Base-by-base conservation (phyloP, 306 rosid species). In the Arachis hypogaea region DNA sequence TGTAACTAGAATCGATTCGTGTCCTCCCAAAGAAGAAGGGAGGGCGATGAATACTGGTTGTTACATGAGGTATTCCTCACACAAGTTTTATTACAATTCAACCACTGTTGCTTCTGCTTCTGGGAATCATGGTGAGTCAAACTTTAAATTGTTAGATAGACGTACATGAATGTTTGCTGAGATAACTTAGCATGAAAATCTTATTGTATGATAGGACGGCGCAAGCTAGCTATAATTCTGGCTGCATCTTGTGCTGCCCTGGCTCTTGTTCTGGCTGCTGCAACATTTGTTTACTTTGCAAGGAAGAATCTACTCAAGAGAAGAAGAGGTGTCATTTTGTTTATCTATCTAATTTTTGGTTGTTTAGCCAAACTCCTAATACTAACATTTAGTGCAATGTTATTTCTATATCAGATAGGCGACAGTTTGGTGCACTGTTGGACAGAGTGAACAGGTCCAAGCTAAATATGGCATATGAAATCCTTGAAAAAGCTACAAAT, bases 21-120 rank as follows among this genome's bases (percentile, higher is more conserved):
- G 96, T 68, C 40, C 69, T 7, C 84, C 89, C 0, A 89, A 83
- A 75, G 70, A 73, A 16, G 96, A 88, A 85, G 96, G 86, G 50
- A 88, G 93, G 74, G 88, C 68, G 4, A 28, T 90, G 69, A 88
- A 86, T 71, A 83, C 91, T 12, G 93, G 96, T 6, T 90, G 96
- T 72, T 90, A 86, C 60, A 57, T 86, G 78, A 86, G 96, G 57
- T 88, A 75, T 75, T 90, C 96, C 3, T 62, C 76, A 0, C 73
- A 85, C 2, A 85, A 78, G 75, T 90, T 90, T 51, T 88, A 86
- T 46, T n/a, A 83, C 74, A 88, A 82, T 73, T 81, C 93, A 1
- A 73, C 72, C 2, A 38, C 33, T 14, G 58, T 8, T 62, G 10
- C 28, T 2, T 30, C 50, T 2, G 33, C 63, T 71, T 52, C 58